Conservation (phyloP, 2,329 filamentous ascomycete species). For the Cercospora janseana region DNA sequence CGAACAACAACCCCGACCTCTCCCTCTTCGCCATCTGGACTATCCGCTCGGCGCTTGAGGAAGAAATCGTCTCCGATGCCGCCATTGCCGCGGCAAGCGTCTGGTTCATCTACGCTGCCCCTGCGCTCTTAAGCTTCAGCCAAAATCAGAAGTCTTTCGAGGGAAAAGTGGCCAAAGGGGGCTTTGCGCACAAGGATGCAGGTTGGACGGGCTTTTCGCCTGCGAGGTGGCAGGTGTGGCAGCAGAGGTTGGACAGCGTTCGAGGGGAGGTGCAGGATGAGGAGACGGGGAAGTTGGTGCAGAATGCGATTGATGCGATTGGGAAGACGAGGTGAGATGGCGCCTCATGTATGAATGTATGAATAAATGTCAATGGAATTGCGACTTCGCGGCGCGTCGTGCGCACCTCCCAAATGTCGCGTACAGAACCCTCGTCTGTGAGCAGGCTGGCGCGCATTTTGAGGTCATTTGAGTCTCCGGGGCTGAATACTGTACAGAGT, state of each 20-base stretch:
- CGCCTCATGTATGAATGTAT: too few species aligned
- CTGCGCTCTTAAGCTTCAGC: constrained; percentile 27
- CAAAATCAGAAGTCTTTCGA: constrained; percentile 32
- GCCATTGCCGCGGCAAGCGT: constrained; percentile 32
- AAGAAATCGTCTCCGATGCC: constrained; percentile 26
- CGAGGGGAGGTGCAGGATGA: constrained; percentile 17
- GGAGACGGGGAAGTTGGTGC: constrained; percentile 22
- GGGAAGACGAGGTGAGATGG: constrained; percentile 8
- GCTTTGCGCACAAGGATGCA: constrained; percentile 26
- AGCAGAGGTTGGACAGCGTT: constrained; percentile 20
- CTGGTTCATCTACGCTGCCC: constrained; percentile 34
- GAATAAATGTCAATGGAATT: too few species aligned
- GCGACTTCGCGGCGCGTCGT: too few species aligned
- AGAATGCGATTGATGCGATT: constrained; percentile 23
- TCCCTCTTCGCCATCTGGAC: constrained; percentile 36
- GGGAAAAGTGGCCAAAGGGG: constrained; percentile 33
- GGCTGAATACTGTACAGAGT: too few species aligned
- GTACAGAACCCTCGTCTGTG: too few species aligned
- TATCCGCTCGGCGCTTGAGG: constrained; percentile 33
- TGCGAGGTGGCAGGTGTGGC: constrained; percentile 34
- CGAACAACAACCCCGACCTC: constrained; percentile 28
- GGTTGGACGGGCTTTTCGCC: constrained; percentile 32
- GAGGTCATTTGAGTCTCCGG: too few species aligned
- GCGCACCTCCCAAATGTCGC: too few species aligned
- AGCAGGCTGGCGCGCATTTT: too few species aligned